These are phyloP conservation scores for Fraxinus dipetala DNA, from an alignment of 305 asterid species.

Conservation along the genomic window DNA sequence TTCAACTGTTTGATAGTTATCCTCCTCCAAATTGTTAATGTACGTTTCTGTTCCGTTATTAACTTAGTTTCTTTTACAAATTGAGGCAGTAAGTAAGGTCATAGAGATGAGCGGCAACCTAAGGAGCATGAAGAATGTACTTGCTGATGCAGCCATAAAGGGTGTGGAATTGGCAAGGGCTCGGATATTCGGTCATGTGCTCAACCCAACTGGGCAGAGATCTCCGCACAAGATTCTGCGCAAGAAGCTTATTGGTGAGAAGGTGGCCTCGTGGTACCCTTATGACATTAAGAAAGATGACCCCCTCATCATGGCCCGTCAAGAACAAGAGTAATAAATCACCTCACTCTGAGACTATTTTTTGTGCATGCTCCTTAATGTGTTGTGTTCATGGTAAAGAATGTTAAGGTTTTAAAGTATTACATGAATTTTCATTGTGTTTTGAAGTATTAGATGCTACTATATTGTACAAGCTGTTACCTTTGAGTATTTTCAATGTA, in stretches of 20 bases:
- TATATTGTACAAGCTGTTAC: background rate
- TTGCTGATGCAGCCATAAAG: conserved; percentile 66
- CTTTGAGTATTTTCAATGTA: background rate
- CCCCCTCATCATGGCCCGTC: conserved; percentile 56
- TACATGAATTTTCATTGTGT: background rate
- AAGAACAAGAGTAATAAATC: conserved; percentile 63
- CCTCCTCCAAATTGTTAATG: background rate
- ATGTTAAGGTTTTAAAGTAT: background rate
- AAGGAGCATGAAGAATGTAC: conserved; percentile 57
- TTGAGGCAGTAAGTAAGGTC: conserved; percentile 6
- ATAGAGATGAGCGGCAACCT: conserved; percentile 40
- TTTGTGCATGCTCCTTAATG: background rate
- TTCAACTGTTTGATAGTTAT: background rate
- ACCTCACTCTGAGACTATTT: background rate
- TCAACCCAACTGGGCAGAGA: conserved; percentile 70
- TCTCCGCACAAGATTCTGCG: conserved; percentile 78
- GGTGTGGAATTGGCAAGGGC: conserved; percentile 86
- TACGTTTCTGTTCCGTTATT: background rate
- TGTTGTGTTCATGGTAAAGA: conserved; percentile 14
- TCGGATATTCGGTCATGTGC: conserved; percentile 78
- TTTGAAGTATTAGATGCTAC: background rate
- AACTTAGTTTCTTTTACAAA: background rate
- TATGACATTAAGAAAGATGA: conserved; percentile 63
- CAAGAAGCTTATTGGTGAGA: conserved; percentile 83
- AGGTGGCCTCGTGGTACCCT: conserved; percentile 77